These are phyloP conservation scores for Vitis hybrid DNA, from an alignment of 177 flowering plant species.

Conservation along the genomic window DNA sequence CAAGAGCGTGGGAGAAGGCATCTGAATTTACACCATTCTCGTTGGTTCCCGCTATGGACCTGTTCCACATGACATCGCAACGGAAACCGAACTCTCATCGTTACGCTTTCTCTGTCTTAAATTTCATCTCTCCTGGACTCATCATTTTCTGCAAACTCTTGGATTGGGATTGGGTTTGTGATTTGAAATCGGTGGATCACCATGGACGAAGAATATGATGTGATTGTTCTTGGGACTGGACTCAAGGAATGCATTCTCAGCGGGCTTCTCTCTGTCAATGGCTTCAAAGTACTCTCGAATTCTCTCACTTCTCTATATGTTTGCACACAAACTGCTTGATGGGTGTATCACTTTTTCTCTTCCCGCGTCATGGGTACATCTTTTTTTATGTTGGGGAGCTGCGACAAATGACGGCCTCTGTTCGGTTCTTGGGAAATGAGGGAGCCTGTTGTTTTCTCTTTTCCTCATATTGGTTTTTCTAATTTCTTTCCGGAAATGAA, in stretches of 20 bases:
- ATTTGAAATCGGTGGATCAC: neutral
- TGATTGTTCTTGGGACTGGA: slow-evolving; percentile 75
- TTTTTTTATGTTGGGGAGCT: too few species aligned
- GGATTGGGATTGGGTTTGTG: too few species aligned
- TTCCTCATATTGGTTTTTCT: too few species aligned
- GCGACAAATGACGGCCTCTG: too few species aligned
- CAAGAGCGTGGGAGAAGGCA: too few species aligned
- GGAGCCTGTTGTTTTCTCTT: too few species aligned
- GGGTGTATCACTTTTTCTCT: neutral
- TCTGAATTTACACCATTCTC: slow-evolving; percentile 3
- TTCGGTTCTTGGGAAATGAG: too few species aligned
- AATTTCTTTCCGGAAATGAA: too few species aligned
- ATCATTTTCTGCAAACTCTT: neutral
- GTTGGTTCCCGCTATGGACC: slow-evolving; percentile 33
- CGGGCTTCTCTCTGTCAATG: slow-evolving; percentile 79
- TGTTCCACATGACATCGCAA: slow-evolving; percentile 16
- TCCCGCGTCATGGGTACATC: neutral
- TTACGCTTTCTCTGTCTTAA: neutral
- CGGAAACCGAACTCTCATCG: slow-evolving; percentile 1
- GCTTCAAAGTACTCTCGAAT: slow-evolving; percentile 48
- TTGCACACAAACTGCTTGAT: neutral
- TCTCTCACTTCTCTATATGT: neutral
- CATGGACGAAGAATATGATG: slow-evolving; percentile 82
- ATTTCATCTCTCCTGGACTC: neutral
- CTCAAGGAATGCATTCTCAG: slow-evolving; percentile 86